Conservation (phyloP, 2,329 filamentous ascomycete species). For the Diaporthe sp. region DNA sequence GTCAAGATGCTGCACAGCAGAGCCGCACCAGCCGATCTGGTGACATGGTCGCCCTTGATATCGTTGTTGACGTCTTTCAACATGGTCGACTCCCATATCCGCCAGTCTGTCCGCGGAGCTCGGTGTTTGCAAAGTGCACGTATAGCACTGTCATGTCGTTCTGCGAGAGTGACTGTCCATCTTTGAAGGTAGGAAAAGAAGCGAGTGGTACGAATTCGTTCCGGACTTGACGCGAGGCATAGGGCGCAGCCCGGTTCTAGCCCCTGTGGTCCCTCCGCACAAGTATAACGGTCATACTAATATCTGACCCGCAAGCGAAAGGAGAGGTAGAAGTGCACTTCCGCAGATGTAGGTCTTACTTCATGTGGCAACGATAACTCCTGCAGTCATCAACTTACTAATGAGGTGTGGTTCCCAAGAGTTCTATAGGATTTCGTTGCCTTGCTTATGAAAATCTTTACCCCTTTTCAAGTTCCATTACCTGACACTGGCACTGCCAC, state of each 20-base stretch:
- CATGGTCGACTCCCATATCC: constrained; percentile 5
- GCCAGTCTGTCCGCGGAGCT: neutral
- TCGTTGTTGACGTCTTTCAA: neutral
- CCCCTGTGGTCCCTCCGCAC: neutral
- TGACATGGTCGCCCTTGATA: constrained; percentile 35
- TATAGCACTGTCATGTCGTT: neutral
- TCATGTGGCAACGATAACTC: neutral
- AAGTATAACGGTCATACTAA: neutral
- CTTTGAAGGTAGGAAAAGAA: neutral
- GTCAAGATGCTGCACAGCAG: constrained; percentile 44
- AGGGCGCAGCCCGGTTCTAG: neutral
- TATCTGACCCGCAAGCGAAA: neutral
- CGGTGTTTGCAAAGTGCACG: neutral
- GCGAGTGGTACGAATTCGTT: neutral
- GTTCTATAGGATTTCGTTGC: neutral
- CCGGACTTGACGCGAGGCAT: neutral
- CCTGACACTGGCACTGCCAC: constrained; percentile 18
- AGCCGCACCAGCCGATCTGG: constrained; percentile 41
- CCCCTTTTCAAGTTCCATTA: neutral
- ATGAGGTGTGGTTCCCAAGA: neutral
- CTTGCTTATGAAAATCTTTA: neutral
- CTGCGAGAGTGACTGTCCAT: neutral
- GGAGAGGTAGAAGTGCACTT: neutral
- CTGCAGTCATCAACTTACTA: neutral
- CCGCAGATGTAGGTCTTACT: neutral